phyloP scores from a whole-genome alignment of 306 rosid species.

The Acacia melanoxylon region DNA sequence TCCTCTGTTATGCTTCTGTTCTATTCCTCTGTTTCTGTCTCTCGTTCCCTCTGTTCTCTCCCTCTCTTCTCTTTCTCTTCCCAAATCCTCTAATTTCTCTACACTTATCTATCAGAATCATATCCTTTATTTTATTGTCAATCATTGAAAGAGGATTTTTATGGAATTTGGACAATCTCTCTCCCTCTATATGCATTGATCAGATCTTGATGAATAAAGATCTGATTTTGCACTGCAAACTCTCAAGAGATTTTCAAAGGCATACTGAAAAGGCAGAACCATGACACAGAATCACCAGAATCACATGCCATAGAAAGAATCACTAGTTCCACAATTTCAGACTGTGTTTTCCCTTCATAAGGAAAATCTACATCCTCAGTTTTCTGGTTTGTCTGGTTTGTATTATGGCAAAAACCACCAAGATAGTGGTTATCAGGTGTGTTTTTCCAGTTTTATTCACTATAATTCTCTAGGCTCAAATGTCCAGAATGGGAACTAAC shows the following conservation, averaged over 20 bases:
- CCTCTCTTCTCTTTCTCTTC: too few relatives aligned
- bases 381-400: not conserved
- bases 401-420: not conserved
- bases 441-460: not conserved
- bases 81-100: too few relatives aligned
- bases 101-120: not conserved
- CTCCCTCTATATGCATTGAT: not conserved
- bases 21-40: too few relatives aligned
- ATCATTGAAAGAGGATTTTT: not conserved
- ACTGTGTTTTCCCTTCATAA: not conserved
- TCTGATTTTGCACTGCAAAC: not conserved
- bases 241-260: not conserved
- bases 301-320: not conserved
- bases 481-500: not conserved
- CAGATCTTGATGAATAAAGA: not conserved
- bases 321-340: not conserved
- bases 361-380: not conserved
- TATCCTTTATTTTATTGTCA: not conserved
- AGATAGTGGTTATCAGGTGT: not conserved
- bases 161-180: not conserved
- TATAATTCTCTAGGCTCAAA: not conserved
- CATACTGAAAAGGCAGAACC: not conserved
- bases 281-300: not conserved
- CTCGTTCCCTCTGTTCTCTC: too few relatives aligned
- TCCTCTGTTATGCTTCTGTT: too few relatives aligned